Conservation (phyloP, 768 basidiomycete species). For the Macrolepiota albuminosa region DNA sequence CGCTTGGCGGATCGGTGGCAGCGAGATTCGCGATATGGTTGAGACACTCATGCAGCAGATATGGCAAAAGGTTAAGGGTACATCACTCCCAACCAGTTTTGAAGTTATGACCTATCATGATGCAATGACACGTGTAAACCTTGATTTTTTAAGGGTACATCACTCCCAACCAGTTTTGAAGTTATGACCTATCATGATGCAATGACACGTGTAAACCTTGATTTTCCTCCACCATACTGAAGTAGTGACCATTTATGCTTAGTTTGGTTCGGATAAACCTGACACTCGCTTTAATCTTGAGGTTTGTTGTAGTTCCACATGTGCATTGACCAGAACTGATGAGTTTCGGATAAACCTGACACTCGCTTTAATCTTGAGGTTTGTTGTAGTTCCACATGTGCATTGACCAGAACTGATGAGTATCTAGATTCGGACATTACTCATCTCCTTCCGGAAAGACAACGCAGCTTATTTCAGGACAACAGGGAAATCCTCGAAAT, state of each 20-base stretch:
- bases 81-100: conserved; percentile 60
- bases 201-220: conserved; percentile 68
- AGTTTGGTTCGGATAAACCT: conserved; percentile 96
- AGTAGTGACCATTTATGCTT: conserved; percentile 9
- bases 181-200: conserved; percentile 90
- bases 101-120: conserved; percentile 83
- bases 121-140: conserved; percentile 81
- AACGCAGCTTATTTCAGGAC: conserved; percentile 22
- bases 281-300: conserved; percentile 86
- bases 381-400: conserved; percentile 9
- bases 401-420: conserved; percentile 13
- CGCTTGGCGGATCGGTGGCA: conserved; percentile 82
- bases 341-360: conserved; percentile 84
- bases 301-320: conserved; percentile 37
- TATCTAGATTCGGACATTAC: conserved; percentile 42
- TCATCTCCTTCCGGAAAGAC: conserved; percentile 28
- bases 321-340: conserved; percentile 13
- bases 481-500: conserved; percentile 38
- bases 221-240: neutral
- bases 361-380: conserved; percentile 87
- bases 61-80: conserved; percentile 67
- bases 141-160: conserved; percentile 44
- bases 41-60: conserved; percentile 71
- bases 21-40: conserved; percentile 73
- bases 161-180: conserved; percentile 57